A percentile compares a stretch with the other conserved stretches of the same genome.
These are phyloP conservation scores for Tulasnella sp. DNA, from an alignment of 768 basidiomycete species.

Conservation along the genomic window DNA sequence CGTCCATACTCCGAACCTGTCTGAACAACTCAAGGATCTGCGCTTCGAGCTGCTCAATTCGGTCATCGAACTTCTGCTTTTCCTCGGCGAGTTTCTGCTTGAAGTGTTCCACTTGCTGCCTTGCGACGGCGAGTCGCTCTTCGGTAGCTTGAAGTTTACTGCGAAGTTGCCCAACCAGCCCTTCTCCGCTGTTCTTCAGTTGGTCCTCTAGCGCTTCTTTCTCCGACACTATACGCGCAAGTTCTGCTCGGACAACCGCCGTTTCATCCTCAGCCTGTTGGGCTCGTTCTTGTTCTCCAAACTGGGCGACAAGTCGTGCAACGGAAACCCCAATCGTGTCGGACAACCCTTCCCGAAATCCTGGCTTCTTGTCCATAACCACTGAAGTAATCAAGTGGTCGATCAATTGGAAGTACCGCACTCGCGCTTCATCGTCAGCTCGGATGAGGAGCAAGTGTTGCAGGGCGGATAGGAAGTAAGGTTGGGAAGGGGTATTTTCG, in stretches of 20 bases:
- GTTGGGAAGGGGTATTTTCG: constrained; percentile 70
- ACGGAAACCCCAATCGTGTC: constrained; percentile 85
- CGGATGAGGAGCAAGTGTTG: constrained; percentile 88
- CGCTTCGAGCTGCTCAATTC: constrained; percentile 80
- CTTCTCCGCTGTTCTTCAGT: constrained; percentile 72
- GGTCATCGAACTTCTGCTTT: constrained; percentile 75
- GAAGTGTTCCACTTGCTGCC: constrained; percentile 70
- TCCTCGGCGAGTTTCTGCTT: constrained; percentile 75
- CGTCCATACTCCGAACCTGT: constrained; percentile 76
- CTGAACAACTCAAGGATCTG: constrained; percentile 92
- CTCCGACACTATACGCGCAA: constrained; percentile 66
- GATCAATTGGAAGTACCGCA: constrained; percentile 86
- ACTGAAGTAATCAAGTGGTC: constrained; percentile 86
- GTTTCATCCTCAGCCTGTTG: constrained; percentile 77
- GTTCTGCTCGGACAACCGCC: constrained; percentile 58
- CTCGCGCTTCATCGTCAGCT: constrained; percentile 77
- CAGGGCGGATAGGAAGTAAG: constrained; percentile 89
- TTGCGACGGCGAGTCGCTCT: constrained; percentile 70
- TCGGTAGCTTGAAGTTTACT: constrained; percentile 62
- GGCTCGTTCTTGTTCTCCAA: constrained; percentile 83
- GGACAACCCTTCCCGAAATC: constrained; percentile 62
- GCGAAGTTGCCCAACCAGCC: constrained; percentile 79
- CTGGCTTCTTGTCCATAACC: constrained; percentile 85
- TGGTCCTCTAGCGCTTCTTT: constrained; percentile 81
- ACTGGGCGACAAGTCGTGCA: constrained; percentile 77